Percentiles rank a stretch among this genome's conserved stretches.
phyloP scores from a whole-genome alignment of 192 early-diverging fungal genomes.

The Linnemannia hyalina region DNA sequence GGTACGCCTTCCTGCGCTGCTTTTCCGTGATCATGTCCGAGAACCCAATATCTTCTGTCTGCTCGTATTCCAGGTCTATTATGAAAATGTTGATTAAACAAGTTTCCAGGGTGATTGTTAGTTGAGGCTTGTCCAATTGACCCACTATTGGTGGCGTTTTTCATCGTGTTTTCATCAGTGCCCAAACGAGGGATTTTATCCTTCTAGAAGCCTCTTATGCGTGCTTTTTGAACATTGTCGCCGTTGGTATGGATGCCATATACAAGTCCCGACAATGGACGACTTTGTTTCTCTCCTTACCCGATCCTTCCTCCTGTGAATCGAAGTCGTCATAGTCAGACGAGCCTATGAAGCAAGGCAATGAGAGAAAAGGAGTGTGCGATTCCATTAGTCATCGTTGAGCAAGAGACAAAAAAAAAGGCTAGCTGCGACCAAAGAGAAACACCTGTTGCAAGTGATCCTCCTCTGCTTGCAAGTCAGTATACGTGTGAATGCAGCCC shows the following conservation, averaged over 20 bases:
- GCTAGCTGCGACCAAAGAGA: too few species aligned
- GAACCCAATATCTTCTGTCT: slow-evolving; percentile 69
- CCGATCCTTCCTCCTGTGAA: slow-evolving; percentile 43
- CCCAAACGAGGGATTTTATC: background rate
- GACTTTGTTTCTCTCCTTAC: slow-evolving; percentile 10
- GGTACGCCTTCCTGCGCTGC: slow-evolving; percentile 73
- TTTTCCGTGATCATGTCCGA: slow-evolving; percentile 70
- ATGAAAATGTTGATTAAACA: background rate
- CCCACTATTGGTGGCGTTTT: slow-evolving; percentile 1
- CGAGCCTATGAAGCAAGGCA: slow-evolving; percentile 21
- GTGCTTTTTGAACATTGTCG: background rate
- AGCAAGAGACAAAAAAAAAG: background rate
- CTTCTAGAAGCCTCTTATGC: slow-evolving; percentile 1
- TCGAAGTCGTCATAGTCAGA: slow-evolving; percentile 50
- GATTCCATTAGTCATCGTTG: background rate
- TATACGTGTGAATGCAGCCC: too few species aligned
- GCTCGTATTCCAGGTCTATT: slow-evolving; percentile 62
- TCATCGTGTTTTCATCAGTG: background rate
- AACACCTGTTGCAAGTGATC: background rate
- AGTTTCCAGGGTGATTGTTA: background rate
- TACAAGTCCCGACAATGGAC: background rate
- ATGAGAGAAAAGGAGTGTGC: background rate
- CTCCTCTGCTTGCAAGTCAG: background rate
- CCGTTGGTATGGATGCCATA: background rate
- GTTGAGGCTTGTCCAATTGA: background rate